Conservation (phyloP, 495 filamentous ascomycete genomes). For the Physcia stellaris region DNA sequence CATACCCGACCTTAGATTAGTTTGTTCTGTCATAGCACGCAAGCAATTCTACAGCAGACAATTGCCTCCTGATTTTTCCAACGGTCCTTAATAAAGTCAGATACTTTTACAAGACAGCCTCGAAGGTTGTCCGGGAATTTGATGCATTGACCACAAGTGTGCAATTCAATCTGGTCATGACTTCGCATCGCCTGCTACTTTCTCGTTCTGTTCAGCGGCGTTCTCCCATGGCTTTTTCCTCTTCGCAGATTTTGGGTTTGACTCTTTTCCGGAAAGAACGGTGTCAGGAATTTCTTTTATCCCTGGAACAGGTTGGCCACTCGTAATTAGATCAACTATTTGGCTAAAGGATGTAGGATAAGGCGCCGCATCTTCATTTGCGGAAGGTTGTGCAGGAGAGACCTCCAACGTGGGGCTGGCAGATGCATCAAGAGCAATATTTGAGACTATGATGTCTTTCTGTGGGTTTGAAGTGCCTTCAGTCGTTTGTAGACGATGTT, state of each 20-base stretch:
- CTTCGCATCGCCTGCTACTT: neutral
- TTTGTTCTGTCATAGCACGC: too few species aligned
- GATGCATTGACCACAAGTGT: neutral
- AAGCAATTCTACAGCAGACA: too few species aligned
- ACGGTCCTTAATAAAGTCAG: neutral
- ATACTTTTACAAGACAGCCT: neutral
- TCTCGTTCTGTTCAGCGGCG: constrained; percentile 13
- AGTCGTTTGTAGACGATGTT: neutral
- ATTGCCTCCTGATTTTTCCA: too few species aligned
- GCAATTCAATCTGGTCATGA: neutral
- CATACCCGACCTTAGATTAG: too few species aligned
- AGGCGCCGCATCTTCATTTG: constrained; percentile 25
- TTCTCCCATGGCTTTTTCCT: constrained; percentile 77
- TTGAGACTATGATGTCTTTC: neutral
- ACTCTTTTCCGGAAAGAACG: constrained; percentile 52
- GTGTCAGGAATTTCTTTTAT: constrained; percentile 83
- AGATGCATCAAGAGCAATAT: too few species aligned
- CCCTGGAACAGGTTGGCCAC: constrained; percentile 72
- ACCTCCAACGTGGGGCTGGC: too few species aligned
- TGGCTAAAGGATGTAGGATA: constrained; percentile 82
- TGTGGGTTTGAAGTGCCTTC: neutral
- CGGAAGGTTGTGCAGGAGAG: too few species aligned
- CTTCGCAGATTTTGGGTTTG: constrained; percentile 33
- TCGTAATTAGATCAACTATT: constrained; percentile 78
- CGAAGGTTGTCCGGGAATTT: neutral